Conservation (phyloP, 768 basidiomycete genomes). For the Termitomyces bulborhizus region DNA sequence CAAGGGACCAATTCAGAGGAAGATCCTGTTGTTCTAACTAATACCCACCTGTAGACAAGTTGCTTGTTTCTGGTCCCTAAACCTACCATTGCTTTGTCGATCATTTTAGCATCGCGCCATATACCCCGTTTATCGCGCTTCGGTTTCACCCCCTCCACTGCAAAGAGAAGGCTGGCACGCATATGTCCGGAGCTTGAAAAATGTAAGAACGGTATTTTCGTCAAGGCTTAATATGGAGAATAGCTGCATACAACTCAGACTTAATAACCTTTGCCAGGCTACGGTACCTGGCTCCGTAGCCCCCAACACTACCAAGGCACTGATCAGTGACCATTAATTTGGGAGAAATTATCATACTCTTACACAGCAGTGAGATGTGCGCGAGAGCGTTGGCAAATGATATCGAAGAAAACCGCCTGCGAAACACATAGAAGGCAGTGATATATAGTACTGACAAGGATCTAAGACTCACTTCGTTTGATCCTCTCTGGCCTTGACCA, state of each 20-base stretch:
- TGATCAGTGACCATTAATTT: background rate
- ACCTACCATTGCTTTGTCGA: conserved; percentile 48
- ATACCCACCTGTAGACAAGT: conserved; percentile 28
- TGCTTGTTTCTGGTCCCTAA: conserved; percentile 44
- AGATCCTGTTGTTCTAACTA: background rate
- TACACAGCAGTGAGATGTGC: conserved; percentile 36
- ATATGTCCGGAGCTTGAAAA: conserved; percentile 32
- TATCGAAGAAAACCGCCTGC: conserved; percentile 34
- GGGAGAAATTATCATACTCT: conserved; percentile 5
- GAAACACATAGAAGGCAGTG: background rate
- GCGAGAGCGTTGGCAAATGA: conserved; percentile 41
- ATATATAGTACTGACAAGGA: background rate
- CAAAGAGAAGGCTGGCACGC: conserved; percentile 37
- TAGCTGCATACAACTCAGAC: conserved; percentile 26
- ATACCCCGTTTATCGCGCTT: conserved; percentile 42
- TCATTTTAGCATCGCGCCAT: conserved; percentile 45
- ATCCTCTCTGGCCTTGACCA: conserved; percentile 32
- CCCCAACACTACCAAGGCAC: conserved; percentile 17
- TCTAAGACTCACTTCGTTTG: conserved; percentile 28
- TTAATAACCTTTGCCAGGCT: conserved; percentile 33
- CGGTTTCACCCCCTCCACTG: conserved; percentile 38
- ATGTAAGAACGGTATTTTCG: conserved; percentile 4
- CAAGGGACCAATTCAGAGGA: background rate
- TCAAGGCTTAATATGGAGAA: background rate
- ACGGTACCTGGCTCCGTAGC: conserved; percentile 25